These are phyloP conservation scores for Clonostachys rosea DNA, from an alignment of 2,329 filamentous ascomycete genomes.

Conservation along the genomic window DNA sequence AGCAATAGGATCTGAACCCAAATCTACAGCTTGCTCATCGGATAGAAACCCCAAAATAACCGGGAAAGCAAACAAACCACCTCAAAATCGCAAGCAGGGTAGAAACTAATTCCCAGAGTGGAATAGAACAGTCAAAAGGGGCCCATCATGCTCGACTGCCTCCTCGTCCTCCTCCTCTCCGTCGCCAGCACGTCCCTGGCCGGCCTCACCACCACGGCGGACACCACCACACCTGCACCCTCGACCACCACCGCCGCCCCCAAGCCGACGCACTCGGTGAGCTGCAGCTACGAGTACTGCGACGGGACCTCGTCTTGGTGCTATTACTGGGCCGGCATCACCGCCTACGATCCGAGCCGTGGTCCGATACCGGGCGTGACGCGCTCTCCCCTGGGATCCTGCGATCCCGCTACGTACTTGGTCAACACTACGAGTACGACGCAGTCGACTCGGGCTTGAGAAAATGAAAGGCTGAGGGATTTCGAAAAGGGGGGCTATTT, in stretches of 20 bases:
- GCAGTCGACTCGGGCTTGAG: too few species aligned
- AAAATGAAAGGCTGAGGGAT: too few species aligned
- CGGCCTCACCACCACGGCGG: background rate
- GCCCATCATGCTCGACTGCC: background rate
- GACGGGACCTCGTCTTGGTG: conserved; percentile 26
- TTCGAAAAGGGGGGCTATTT: too few species aligned
- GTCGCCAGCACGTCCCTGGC: background rate
- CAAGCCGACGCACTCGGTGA: conserved; percentile 5
- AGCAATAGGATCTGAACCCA: too few species aligned
- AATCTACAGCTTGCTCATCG: too few species aligned
- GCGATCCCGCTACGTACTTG: conserved; percentile 5
- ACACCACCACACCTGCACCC: background rate
- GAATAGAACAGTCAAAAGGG: too few species aligned
- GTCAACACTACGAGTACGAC: background rate
- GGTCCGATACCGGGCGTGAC: conserved; percentile 30
- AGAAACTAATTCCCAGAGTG: too few species aligned
- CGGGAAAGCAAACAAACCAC: too few species aligned
- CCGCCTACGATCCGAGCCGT: conserved; percentile 20
- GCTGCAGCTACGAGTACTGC: conserved; percentile 29
- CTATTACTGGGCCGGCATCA: conserved; percentile 30
- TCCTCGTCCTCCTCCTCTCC: conserved; percentile 1
- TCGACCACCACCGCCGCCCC: background rate
- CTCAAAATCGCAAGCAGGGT: too few species aligned
- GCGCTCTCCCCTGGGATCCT: conserved; percentile 20
- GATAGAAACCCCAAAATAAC: too few species aligned